phyloP scores from a whole-genome alignment of 805 yeast species.

The Suhomyces sp. region DNA sequence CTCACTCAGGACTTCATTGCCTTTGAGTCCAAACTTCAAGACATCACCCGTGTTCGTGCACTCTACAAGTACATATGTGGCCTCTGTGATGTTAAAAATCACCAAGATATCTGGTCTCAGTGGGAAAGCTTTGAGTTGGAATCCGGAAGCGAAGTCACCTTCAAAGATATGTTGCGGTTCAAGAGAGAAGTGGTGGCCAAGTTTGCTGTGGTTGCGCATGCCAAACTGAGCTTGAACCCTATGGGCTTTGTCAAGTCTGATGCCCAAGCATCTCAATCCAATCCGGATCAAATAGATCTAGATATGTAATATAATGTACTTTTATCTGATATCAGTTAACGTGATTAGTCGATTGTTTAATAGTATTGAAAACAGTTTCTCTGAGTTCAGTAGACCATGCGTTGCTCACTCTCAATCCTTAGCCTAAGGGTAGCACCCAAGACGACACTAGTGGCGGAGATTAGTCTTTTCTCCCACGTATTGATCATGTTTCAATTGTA shows the following conservation, averaged over 20 bases:
- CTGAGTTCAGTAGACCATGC: too few species aligned
- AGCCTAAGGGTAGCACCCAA: neutral
- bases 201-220: conserved; percentile 11
- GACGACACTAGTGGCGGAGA: neutral
- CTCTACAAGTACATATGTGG: conserved; percentile 44
- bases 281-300: conserved; percentile 59
- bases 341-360: too few species aligned
- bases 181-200: conserved; percentile 43
- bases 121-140: conserved; percentile 78
- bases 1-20: conserved; percentile 54
- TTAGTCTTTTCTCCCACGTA: neutral
- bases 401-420: neutral
- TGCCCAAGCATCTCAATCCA: neutral
- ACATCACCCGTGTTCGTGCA: conserved; percentile 59
- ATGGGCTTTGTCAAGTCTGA: conserved; percentile 48
- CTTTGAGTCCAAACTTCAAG: conserved; percentile 53
- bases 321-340: too few species aligned
- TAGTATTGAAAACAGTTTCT: too few species aligned
- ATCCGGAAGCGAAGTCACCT: conserved; percentile 67
- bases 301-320: conserved; percentile 33
- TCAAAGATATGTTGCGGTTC: conserved; percentile 66
- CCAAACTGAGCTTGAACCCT: conserved; percentile 24
- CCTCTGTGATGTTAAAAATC: conserved; percentile 18
- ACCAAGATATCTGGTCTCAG: conserved; percentile 46
- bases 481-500: too few species aligned